Evolutionary conservation across 352 stramenopile species (phyloP), one percentile per base, ranked within the genome.

Genomic region (Phytopythium cucurbitacearum): DNA sequence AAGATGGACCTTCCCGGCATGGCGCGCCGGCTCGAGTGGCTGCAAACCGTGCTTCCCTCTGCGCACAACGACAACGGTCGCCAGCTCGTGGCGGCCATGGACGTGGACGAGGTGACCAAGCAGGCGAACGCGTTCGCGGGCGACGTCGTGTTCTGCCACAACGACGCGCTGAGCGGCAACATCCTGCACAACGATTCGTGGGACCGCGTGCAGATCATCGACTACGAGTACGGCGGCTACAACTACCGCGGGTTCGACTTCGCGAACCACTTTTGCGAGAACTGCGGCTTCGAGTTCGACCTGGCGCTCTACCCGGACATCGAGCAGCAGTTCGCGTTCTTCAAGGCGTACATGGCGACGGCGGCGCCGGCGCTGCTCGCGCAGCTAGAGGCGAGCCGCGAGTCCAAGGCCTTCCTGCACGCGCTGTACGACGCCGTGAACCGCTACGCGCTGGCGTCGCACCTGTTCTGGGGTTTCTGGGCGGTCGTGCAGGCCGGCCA

Each of bases 191-290:
- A 81, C 59, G 71, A 83, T 35, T 57, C 62, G 39, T 91, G 85
- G 76, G 68, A 85, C 57, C 84, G 85, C 38, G 84, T 97, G 45
- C 87, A 94, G 70, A 89, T 98, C 62, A 97, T 98, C 59, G 93
- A 98, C 73, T 98, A 97, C 69, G 93, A 98, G 72, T 98, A 98
- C 64, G 90, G 86, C 43, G 87, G 82, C 41, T 97, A 91, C 76
- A 98, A 97, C 71, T 96, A 84, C 60, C 89, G 90, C 10, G 93
- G 67, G 13, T 98, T 97, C 59, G 93, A 98, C 73, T 92, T 98
- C 64, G 92, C 86, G 49, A 98, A 98, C 67, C 91, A 98, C 58
- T 98, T 98, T 62, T 97, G 85, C 57, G 89, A 98, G 72, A 88
- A 97, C 71, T 96, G 87, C 52, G 92, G 92, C 53, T 98, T 98